These are phyloP conservation scores for Coemansia sp. DNA, from an alignment of 192 early-diverging fungal genomes.

Conservation along the genomic window DNA sequence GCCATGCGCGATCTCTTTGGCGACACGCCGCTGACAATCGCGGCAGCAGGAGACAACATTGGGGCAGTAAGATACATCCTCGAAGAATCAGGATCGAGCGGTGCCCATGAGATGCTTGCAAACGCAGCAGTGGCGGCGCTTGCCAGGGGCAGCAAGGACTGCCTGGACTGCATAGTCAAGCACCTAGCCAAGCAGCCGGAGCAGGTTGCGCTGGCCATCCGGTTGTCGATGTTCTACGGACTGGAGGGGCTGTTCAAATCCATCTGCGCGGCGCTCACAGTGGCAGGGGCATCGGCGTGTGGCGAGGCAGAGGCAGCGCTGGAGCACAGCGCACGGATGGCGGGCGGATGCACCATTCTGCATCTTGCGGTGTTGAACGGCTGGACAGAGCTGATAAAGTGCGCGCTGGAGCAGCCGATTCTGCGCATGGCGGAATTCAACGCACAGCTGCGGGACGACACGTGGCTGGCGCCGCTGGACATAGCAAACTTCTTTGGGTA, in stretches of 20 bases:
- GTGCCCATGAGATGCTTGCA: constrained; percentile 23
- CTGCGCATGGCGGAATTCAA: constrained; percentile 22
- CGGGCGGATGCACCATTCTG: constrained; percentile 32
- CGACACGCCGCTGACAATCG: constrained; percentile 48
- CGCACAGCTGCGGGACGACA: constrained; percentile 24
- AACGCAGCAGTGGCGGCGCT: constrained; percentile 29
- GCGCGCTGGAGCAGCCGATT: constrained; percentile 22
- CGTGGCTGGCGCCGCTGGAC: constrained; percentile 43
- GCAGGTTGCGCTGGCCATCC: constrained; percentile 23
- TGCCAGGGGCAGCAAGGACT: constrained; percentile 16
- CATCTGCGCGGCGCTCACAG: constrained; percentile 15
- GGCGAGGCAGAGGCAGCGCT: constrained; percentile 27
- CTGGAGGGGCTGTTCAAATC: constrained; percentile 30
- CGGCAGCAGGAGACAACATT: constrained; percentile 33
- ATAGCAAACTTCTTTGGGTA: constrained; percentile 49
- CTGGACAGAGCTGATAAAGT: constrained; percentile 22
- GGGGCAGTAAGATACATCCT: constrained; percentile 43
- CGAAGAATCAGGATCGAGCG: constrained; percentile 36
- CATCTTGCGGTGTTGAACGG: constrained; percentile 49
- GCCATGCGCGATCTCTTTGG: constrained; percentile 33
- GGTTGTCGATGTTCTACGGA: constrained; percentile 44
- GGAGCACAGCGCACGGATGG: constrained; percentile 11
- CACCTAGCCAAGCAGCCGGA: constrained; percentile 31
- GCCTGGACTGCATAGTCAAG: constrained; percentile 17
- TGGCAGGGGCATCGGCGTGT: constrained; percentile 11